A percentile compares a stretch with the other conserved stretches of the same genome.
phyloP scores from a whole-genome alignment of 2,329 filamentous ascomycete species.

The Thielaviopsis populi region DNA sequence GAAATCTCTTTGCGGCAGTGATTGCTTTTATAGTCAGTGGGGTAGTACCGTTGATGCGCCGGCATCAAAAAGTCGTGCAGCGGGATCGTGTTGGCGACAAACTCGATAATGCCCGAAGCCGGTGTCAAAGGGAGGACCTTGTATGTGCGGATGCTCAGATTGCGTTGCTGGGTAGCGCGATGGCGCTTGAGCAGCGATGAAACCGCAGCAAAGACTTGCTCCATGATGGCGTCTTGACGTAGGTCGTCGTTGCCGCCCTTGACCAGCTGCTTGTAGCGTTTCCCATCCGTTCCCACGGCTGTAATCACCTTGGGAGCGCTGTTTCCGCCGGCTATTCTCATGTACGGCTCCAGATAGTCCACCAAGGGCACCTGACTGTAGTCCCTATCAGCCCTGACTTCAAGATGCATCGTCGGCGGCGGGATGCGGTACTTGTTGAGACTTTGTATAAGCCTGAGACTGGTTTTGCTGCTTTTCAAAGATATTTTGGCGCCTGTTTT shows the following conservation, averaged over 20 bases:
- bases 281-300: slow-evolving; percentile 61
- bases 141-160: slow-evolving; percentile 85
- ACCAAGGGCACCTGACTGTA: slow-evolving; percentile 69
- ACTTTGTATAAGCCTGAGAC: slow-evolving; percentile 45
- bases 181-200: slow-evolving; percentile 79
- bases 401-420: slow-evolving; percentile 76
- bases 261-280: slow-evolving; percentile 74
- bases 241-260: slow-evolving; percentile 95
- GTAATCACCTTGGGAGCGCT: slow-evolving; percentile 91
- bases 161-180: slow-evolving; percentile 71
- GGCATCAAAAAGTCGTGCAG: slow-evolving; percentile 86
- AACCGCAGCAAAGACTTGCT: slow-evolving; percentile 95
- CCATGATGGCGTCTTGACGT: slow-evolving; percentile 96
- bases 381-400: slow-evolving; percentile 55
- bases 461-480: slow-evolving; percentile 48
- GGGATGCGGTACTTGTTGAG: slow-evolving; percentile 57
- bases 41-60: slow-evolving; percentile 75
- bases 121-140: slow-evolving; percentile 84
- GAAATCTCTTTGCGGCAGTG: slow-evolving; percentile 68
- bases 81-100: slow-evolving; percentile 84
- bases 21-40: slow-evolving; percentile 62
- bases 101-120: slow-evolving; percentile 85
- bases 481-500: slow-evolving; percentile 52
- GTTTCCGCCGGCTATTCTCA: slow-evolving; percentile 76
- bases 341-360: slow-evolving; percentile 52